Conservation (phyloP, 345 rosid genomes). For the Gossypium sturtianum region DNA sequence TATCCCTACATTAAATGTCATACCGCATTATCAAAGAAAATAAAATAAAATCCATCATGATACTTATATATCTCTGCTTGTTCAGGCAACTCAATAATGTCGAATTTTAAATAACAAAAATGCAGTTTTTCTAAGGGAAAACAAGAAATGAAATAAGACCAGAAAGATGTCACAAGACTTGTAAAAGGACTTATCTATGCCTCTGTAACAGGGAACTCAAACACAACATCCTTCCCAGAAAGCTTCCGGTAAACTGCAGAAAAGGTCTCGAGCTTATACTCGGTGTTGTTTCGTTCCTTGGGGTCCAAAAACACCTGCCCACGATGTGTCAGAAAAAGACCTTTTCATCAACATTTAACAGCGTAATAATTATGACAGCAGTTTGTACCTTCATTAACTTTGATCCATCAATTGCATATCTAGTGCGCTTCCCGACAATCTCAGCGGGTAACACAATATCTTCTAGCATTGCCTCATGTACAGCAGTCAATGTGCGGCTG, state of each 20-base stretch:
- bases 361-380: neutral
- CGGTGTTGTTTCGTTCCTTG: conserved; percentile 71
- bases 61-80: neutral
- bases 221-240: conserved; percentile 75
- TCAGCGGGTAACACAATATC: conserved; percentile 87
- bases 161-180: conserved; percentile 5
- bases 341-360: neutral
- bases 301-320: conserved; percentile 75
- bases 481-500: conserved; percentile 75
- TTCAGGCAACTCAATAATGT: conserved; percentile 14
- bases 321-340: neutral
- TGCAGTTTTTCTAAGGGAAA: neutral
- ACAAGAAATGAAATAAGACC: conserved; percentile 2
- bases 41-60: neutral
- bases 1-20: neutral
- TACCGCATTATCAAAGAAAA: neutral
- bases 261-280: conserved; percentile 75
- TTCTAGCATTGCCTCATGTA: conserved; percentile 81
- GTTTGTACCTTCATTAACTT: conserved; percentile 69
- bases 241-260: conserved; percentile 82
- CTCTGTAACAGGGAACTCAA: conserved; percentile 64
- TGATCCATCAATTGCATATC: conserved; percentile 74
- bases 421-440: conserved; percentile 79
- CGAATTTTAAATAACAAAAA: conserved; percentile 21
- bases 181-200: conserved; percentile 24